These are phyloP conservation scores for Cryphonectria carpinicola DNA, from an alignment of 2,329 filamentous ascomycete genomes.

Conservation along the genomic window DNA sequence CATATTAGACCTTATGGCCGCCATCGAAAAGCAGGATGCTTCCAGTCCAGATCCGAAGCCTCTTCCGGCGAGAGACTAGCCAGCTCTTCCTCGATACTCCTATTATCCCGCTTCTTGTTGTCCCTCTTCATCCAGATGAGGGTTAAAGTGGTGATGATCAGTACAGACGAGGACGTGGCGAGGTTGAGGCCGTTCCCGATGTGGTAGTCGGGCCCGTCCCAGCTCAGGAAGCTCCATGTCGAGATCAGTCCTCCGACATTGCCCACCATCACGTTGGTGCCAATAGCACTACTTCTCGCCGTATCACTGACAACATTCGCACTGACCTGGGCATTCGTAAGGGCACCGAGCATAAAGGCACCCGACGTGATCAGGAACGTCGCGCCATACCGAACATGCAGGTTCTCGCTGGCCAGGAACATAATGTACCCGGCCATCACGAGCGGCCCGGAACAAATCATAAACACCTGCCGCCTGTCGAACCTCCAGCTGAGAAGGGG, in stretches of 20 bases:
- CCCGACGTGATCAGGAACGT: constrained; percentile 71
- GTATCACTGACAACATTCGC: constrained; percentile 76
- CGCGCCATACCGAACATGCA: constrained; percentile 66
- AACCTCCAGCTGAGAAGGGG: constrained; percentile 64
- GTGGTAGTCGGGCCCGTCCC: constrained; percentile 66
- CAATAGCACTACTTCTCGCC: constrained; percentile 68
- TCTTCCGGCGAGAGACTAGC: constrained; percentile 55
- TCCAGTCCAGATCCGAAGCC: constrained; percentile 67
- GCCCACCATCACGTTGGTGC: constrained; percentile 71
- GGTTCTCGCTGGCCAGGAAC: constrained; percentile 62
- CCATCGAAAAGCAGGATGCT: constrained; percentile 69
- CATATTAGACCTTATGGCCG: constrained; percentile 30
- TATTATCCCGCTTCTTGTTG: constrained; percentile 58
- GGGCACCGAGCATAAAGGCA: constrained; percentile 65
- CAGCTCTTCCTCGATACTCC: constrained; percentile 53
- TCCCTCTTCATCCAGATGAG: constrained; percentile 64
- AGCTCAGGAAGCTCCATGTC: constrained; percentile 67
- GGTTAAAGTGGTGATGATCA: constrained; percentile 53
- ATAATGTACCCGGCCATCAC: constrained; percentile 73
- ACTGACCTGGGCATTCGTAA: constrained; percentile 69
- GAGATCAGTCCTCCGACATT: constrained; percentile 72
- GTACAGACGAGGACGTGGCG: constrained; percentile 56
- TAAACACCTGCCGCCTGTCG: constrained; percentile 63
- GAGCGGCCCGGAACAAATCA: constrained; percentile 62
- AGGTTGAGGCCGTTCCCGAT: constrained; percentile 75